phyloP scores from a whole-genome alignment of 768 basidiomycete species.

The Chalciporus chontae region DNA sequence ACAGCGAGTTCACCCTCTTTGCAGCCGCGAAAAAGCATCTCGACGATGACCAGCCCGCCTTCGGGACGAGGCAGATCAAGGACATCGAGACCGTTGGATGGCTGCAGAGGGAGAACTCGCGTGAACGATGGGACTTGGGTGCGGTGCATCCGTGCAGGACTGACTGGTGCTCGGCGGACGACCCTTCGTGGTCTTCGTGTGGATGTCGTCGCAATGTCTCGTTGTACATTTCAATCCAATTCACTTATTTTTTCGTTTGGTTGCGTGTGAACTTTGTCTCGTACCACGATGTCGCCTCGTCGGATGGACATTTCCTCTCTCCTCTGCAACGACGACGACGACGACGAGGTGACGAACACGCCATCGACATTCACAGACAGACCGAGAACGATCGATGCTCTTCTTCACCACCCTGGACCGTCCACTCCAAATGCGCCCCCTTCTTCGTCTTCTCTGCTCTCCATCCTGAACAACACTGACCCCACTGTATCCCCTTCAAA shows the following conservation, averaged over 20 bases:
- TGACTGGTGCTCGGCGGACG: constrained; percentile 37
- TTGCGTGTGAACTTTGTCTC: neutral
- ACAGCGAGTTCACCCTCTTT: neutral
- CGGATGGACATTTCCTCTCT: constrained; percentile 76
- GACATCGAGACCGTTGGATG: constrained; percentile 85
- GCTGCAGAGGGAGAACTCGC: constrained; percentile 63
- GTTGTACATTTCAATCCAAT: constrained; percentile 60
- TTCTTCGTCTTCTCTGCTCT: constrained; percentile 15
- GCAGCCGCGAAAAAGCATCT: constrained; percentile 84
- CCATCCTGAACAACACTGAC: constrained; percentile 17
- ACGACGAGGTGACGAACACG: neutral
- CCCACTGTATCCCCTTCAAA: neutral
- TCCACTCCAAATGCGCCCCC: constrained; percentile 1
- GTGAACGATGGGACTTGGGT: constrained; percentile 82
- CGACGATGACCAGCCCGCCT: constrained; percentile 76
- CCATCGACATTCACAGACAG: neutral
- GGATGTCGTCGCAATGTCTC: constrained; percentile 85
- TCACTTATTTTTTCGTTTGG: too few relatives aligned
- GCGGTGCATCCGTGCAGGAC: constrained; percentile 53
- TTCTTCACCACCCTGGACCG: constrained; percentile 16
- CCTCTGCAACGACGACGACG: constrained; percentile 38
- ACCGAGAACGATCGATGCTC: constrained; percentile 19
- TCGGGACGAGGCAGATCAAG: constrained; percentile 71
- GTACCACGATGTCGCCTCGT: constrained; percentile 50
- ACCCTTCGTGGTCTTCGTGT: constrained; percentile 65